These are phyloP conservation scores for Pharnaceum exiguum DNA, from an alignment of 148 eudicot species.

Conservation along the genomic window DNA sequence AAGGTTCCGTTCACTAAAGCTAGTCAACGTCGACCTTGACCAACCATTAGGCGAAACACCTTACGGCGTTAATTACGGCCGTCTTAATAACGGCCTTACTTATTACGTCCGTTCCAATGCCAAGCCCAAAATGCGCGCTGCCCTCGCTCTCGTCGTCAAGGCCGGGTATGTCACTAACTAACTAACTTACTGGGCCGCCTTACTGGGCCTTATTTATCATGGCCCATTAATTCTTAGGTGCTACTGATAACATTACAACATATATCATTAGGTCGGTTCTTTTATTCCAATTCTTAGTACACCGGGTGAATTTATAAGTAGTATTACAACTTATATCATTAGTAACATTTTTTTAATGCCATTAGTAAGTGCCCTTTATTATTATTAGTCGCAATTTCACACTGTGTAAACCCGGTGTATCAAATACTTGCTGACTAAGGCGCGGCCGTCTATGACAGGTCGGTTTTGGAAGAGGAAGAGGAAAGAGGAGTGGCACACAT, in stretches of 20 bases:
- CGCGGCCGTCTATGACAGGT: constrained; percentile 71
- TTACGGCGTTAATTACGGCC: constrained; percentile 63
- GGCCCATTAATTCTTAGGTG: neutral
- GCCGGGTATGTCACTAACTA: constrained; percentile 44
- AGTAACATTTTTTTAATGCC: too few species aligned
- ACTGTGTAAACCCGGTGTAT: neutral
- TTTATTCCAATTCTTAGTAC: too few species aligned
- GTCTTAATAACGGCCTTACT: constrained; percentile 61
- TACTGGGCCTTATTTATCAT: neutral
- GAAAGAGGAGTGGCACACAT: constrained; percentile 94
- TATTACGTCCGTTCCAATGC: constrained; percentile 82
- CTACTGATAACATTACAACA: neutral
- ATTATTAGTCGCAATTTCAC: too few species aligned
- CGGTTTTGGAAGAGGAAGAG: constrained; percentile 91
- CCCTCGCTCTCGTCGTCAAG: constrained; percentile 83
- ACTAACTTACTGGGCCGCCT: neutral
- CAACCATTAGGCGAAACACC: constrained; percentile 43
- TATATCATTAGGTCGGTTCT: too few species aligned
- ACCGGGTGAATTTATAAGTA: too few species aligned
- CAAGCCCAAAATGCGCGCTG: constrained; percentile 88
- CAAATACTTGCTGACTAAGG: constrained; percentile 20
- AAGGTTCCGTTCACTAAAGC: constrained; percentile 69
- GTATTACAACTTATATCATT: too few species aligned
- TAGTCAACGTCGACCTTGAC: constrained; percentile 49
- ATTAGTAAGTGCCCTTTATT: neutral